Evolutionary conservation across 345 rosid genomes (phyloP).

Genomic region (Turritis glabra): DNA sequence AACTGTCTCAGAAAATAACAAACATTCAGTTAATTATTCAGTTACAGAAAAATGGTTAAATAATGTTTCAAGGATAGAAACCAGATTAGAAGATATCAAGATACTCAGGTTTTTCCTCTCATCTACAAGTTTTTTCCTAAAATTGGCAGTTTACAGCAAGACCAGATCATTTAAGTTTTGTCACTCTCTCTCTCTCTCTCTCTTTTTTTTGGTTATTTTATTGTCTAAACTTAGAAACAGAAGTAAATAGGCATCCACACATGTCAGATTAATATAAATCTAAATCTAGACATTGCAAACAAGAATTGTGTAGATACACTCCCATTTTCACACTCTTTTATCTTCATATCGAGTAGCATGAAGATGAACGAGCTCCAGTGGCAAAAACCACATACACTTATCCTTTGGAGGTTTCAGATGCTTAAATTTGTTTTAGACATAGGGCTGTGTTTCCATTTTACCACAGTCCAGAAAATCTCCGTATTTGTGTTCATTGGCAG

Average conservation of each 20-base stretch:
- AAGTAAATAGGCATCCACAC: not conserved
- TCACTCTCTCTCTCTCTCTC: too few relatives aligned
- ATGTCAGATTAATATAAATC: not conserved
- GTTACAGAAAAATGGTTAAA: not conserved
- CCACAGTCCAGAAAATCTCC: too few relatives aligned
- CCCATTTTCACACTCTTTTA: too few relatives aligned
- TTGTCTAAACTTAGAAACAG: not conserved
- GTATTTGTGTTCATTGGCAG: too few relatives aligned
- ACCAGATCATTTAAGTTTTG: not conserved
- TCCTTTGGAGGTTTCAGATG: too few relatives aligned
- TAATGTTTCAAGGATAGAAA: not conserved
- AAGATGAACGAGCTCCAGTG: too few relatives aligned
- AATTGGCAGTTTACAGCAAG: not conserved
- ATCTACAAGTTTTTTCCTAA: not conserved
- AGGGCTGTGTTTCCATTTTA: too few relatives aligned
- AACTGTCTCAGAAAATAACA: not conserved
- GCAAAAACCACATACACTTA: too few relatives aligned
- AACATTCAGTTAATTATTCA: not conserved
- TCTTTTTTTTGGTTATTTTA: not conserved
- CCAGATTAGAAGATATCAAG: conserved; percentile 8
- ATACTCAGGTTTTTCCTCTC: not conserved
- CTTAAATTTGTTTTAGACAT: too few relatives aligned
- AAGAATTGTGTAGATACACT: not conserved
- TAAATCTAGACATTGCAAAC: not conserved
- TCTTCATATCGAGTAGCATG: too few relatives aligned